Evolutionary conservation across 495 filamentous ascomycete species (phyloP).

Genomic region (Lepidopterella palustris): DNA sequence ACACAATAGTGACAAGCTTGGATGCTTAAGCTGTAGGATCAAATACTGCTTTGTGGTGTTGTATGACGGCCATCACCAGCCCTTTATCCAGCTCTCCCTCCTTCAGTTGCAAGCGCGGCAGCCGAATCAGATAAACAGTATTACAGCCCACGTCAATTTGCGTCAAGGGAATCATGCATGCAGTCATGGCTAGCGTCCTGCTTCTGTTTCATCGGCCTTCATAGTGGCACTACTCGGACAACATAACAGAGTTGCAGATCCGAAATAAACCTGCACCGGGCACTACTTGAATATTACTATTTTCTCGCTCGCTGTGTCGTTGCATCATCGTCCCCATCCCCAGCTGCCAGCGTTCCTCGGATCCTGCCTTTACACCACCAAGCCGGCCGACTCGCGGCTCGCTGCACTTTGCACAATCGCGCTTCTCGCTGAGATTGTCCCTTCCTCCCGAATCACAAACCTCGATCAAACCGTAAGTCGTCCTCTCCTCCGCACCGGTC

Average conservation of each 20-base stretch:
- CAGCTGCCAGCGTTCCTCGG: neutral
- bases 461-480: neutral
- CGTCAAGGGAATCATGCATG: neutral
- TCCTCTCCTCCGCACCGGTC: neutral
- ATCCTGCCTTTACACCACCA: neutral
- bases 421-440: neutral
- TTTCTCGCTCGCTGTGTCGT: neutral
- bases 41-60: too few species aligned
- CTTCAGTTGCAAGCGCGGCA: neutral
- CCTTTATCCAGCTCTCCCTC: too few species aligned
- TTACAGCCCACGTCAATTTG: neutral
- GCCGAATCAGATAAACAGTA: neutral
- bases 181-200: neutral
- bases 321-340: slow-evolving; percentile 4
- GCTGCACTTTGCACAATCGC: neutral
- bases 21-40: too few species aligned
- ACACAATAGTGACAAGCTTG: neutral
- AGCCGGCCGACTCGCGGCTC: neutral
- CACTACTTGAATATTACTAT: neutral
- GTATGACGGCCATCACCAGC: too few species aligned
- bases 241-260: neutral
- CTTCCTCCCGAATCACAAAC: neutral
- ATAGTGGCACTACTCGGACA: neutral
- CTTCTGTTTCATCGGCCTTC: neutral
- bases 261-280: neutral